These are phyloP conservation scores for Hippophae tibetana DNA, from an alignment of 306 rosid genomes.

Conservation along the genomic window DNA sequence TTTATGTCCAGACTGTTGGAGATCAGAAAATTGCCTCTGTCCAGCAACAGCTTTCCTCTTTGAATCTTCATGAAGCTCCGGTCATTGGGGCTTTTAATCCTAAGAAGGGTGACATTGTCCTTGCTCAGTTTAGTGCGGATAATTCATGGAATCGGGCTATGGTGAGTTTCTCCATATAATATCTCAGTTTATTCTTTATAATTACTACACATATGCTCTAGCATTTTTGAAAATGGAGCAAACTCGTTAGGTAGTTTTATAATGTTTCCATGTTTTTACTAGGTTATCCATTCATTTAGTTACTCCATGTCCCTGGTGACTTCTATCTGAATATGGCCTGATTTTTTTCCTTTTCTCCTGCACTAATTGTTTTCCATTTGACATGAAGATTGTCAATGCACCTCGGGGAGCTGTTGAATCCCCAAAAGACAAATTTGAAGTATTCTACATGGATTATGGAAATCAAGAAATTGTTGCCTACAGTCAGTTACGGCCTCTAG, in stretches of 20 bases:
- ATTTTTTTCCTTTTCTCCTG: background rate
- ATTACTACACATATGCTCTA: background rate
- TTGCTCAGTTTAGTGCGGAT: slow-evolving; percentile 70
- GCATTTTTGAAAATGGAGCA: background rate
- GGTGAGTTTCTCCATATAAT: slow-evolving; percentile 40
- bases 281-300: too few relatives aligned
- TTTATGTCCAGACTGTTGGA: slow-evolving; percentile 82
- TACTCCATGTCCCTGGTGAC: too few relatives aligned
- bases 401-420: slow-evolving; percentile 92
- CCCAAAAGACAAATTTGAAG: slow-evolving; percentile 65
- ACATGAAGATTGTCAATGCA: slow-evolving; percentile 58
- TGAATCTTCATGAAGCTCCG: slow-evolving; percentile 85
- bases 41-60: slow-evolving; percentile 78
- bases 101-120: slow-evolving; percentile 87
- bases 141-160: slow-evolving; percentile 89
- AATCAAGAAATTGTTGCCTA: slow-evolving; percentile 77
- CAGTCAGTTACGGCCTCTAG: slow-evolving; percentile 70
- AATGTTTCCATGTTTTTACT: too few relatives aligned
- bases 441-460: slow-evolving; percentile 88
- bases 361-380: slow-evolving; percentile 20
- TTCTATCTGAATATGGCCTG: background rate
- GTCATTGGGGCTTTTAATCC: slow-evolving; percentile 83
- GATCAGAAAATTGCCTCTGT: slow-evolving; percentile 75
- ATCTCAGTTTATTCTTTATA: background rate
- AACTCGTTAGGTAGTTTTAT: too few relatives aligned